phyloP scores from a whole-genome alignment of 2,329 filamentous ascomycete genomes.

The Hymenoscyphus infarciens region DNA sequence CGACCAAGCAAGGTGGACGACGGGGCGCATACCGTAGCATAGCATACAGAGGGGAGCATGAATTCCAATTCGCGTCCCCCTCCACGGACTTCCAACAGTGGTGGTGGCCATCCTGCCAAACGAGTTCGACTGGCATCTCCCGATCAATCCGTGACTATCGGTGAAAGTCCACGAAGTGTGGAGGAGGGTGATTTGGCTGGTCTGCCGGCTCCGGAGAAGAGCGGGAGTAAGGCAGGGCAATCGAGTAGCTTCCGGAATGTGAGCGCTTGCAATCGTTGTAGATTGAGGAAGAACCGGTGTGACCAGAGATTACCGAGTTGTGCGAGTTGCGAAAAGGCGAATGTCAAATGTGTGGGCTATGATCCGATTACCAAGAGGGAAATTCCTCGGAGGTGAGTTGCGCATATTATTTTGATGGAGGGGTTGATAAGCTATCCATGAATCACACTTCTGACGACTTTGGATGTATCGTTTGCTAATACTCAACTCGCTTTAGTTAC shows the following conservation, averaged over 20 bases:
- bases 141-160: slow-evolving; percentile 32
- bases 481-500: slow-evolving; percentile 55
- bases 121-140: slow-evolving; percentile 54
- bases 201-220: slow-evolving; percentile 15
- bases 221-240: slow-evolving; percentile 49
- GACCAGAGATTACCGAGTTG: slow-evolving; percentile 91
- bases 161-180: slow-evolving; percentile 23
- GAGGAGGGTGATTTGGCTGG: slow-evolving; percentile 19
- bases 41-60: slow-evolving; percentile 8
- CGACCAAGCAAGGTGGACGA: background rate
- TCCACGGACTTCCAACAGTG: slow-evolving; percentile 29
- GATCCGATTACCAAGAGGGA: slow-evolving; percentile 95
- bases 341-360: slow-evolving; percentile 87
- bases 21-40: slow-evolving; percentile 1
- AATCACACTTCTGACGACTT: background rate
- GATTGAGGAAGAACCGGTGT: slow-evolving; percentile 89
- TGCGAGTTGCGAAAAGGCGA: slow-evolving; percentile 88
- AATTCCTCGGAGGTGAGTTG: slow-evolving; percentile 68
- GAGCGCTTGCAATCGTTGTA: slow-evolving; percentile 89
- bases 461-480: background rate
- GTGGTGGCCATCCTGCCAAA: slow-evolving; percentile 49
- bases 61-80: slow-evolving; percentile 25
- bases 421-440: background rate
- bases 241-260: slow-evolving; percentile 78
- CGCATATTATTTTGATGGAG: background rate